Percentiles rank a stretch among this genome's conserved stretches.
Conservation (phyloP, 495 filamentous ascomycete genomes). For the Xylaria venustula region DNA sequence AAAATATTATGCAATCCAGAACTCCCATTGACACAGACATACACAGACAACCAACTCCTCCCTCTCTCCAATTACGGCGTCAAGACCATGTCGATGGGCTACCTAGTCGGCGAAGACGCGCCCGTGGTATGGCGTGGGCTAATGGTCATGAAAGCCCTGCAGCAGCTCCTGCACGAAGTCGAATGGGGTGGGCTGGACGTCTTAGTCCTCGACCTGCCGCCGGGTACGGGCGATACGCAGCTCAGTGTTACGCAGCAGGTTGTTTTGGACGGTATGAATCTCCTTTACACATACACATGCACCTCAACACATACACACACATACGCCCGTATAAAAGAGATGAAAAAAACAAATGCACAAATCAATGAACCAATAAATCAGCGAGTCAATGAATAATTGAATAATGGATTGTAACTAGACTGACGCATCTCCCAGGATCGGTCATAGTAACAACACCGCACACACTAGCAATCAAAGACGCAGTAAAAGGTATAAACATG, state of each 20-base stretch:
- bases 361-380: too few species aligned
- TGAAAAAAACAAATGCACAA: too few species aligned
- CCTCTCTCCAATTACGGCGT: conserved; percentile 94
- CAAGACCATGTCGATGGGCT: conserved; percentile 98
- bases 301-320: too few species aligned
- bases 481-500: conserved; percentile 86
- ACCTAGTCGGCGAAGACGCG: conserved; percentile 72
- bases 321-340: too few species aligned
- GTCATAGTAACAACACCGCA: conserved; percentile 95
- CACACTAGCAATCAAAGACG: conserved; percentile 83
- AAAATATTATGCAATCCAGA: too few species aligned
- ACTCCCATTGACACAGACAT: too few species aligned
- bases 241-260: conserved; percentile 92
- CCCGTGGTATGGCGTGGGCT: conserved; percentile 95
- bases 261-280: conserved; percentile 64
- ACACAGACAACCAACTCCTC: conserved; percentile 73
- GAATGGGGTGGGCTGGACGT: conserved; percentile 84
- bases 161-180: conserved; percentile 91
- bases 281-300: too few species aligned
- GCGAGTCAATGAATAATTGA: too few species aligned
- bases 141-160: conserved; percentile 97
- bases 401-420: not conserved
- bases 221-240: conserved; percentile 92
- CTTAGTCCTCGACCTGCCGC: conserved; percentile 86
- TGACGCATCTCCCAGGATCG: conserved; percentile 49